A percentile compares a stretch with the other conserved stretches of the same genome.
Conservation (phyloP, 2,329 filamentous ascomycete genomes). For the Fusarium sp. region DNA sequence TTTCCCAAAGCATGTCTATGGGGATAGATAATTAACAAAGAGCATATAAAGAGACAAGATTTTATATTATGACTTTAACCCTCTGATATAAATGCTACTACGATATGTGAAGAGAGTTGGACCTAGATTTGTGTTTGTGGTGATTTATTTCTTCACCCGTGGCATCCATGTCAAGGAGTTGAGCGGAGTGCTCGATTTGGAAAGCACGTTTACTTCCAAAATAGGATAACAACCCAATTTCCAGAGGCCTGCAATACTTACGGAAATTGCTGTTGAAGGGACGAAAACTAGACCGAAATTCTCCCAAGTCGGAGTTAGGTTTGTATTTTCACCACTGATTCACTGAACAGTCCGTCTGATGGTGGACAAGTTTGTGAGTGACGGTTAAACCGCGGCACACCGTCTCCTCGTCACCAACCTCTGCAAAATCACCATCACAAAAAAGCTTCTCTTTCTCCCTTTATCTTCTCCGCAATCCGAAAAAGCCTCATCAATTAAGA, state of each 20-base stretch:
- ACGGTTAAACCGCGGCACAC: slow-evolving; percentile 20
- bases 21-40: not conserved
- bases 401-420: slow-evolving; percentile 26
- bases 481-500: not conserved
- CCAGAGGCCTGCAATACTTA: not conserved
- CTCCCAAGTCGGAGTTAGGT: not conserved
- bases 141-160: not conserved
- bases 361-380: too few relatives aligned
- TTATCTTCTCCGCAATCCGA: not conserved
- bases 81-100: not conserved
- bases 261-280: not conserved
- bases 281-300: not conserved
- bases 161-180: not conserved
- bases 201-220: not conserved
- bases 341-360: not conserved
- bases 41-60: not conserved
- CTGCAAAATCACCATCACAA: not conserved
- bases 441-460: not conserved
- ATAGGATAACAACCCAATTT: not conserved
- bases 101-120: not conserved
- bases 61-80: not conserved
- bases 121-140: not conserved
- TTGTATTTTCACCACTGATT: not conserved
- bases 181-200: not conserved
- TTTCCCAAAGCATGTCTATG: not conserved